Conservation (phyloP, 495 filamentous ascomycete genomes). For the Geoglossum glabrum region DNA sequence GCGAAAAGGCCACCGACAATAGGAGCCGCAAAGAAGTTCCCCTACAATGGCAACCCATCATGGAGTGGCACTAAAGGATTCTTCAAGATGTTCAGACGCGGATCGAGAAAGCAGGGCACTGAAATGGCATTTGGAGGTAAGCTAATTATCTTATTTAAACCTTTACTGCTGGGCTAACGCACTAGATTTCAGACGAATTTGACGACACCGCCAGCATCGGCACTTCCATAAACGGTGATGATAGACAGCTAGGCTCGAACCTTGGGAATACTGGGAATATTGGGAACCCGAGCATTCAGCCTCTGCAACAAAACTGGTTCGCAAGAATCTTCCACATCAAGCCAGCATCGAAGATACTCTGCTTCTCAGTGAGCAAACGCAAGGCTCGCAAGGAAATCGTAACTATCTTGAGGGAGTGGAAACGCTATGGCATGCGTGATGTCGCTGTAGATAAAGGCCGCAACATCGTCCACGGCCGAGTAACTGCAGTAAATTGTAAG, state of each 20-base stretch:
- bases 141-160: not conserved
- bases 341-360: slow-evolving; percentile 50
- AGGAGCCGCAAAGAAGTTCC: not conserved
- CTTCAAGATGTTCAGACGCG: slow-evolving; percentile 6
- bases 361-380: slow-evolving; percentile 46
- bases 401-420: slow-evolving; percentile 56
- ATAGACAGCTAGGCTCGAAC: not conserved
- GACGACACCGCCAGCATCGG: not conserved
- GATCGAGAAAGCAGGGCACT: not conserved
- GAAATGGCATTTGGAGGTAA: not conserved
- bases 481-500: slow-evolving; percentile 63
- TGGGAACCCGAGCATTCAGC: slow-evolving; percentile 5
- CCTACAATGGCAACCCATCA: not conserved
- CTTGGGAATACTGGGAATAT: too few species aligned
- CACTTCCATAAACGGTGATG: not conserved
- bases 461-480: slow-evolving; percentile 52
- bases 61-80: not conserved
- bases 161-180: not conserved
- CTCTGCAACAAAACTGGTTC: slow-evolving; percentile 60
- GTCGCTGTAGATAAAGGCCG: slow-evolving; percentile 52
- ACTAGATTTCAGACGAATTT: not conserved
- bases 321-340: slow-evolving; percentile 76
- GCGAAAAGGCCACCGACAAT: not conserved
- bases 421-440: slow-evolving; percentile 54
- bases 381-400: slow-evolving; percentile 56